Conservation (phyloP, 306 rosid genomes). For the Biancaea sappan region DNA sequence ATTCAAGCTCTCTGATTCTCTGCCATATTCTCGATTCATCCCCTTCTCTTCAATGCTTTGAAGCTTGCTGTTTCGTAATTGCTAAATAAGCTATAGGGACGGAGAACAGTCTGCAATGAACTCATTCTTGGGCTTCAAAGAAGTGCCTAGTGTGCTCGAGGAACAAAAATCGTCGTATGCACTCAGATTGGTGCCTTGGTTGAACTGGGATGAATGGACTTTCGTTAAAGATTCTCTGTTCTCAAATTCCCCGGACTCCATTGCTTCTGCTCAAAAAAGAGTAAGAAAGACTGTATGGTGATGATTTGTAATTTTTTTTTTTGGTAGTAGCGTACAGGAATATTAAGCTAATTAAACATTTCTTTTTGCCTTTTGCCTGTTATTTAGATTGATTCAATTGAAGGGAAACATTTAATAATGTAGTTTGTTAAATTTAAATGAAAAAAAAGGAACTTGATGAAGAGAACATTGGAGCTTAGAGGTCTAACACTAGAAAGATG, state of each 20-base stretch:
- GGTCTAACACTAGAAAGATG: neutral
- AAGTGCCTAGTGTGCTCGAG: slow-evolving; percentile 27
- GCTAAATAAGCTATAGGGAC: neutral
- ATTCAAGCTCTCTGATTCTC: neutral
- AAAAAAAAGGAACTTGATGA: neutral
- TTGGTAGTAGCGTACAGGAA: neutral
- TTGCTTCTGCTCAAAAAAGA: slow-evolving; percentile 66
- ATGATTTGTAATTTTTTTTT: neutral
- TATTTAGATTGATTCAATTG: neutral
- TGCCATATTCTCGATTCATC: neutral
- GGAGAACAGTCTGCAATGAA: slow-evolving; percentile 38
- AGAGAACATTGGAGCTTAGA: neutral
- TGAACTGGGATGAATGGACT: slow-evolving; percentile 89
- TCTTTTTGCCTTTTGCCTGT: neutral
- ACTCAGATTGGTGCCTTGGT: slow-evolving; percentile 84
- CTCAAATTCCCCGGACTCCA: slow-evolving; percentile 58
- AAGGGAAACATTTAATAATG: neutral
- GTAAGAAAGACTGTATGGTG: slow-evolving; percentile 36
- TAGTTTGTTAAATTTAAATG: neutral
- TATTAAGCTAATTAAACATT: neutral
- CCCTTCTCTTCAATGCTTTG: neutral
- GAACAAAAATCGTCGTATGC: slow-evolving; percentile 30
- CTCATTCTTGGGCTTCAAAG: slow-evolving; percentile 39
- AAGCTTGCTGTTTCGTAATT: neutral
- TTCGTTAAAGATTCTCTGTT: slow-evolving; percentile 69